Evolutionary conservation across 129 eudicot species (phyloP), one percentile per base, ranked within the genome.

Genomic region (Centrapalus pauciflorus): DNA sequence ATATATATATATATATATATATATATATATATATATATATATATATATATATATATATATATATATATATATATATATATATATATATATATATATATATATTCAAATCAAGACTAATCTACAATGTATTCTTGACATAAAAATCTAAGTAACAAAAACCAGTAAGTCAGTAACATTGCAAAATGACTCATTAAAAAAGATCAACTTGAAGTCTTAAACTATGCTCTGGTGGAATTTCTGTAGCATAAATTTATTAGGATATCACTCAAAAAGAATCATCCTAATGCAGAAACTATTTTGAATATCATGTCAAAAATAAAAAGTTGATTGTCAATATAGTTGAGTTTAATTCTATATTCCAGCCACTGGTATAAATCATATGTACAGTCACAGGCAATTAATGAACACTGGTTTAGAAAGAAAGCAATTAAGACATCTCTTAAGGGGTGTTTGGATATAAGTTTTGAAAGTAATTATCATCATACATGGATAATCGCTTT

Each of bases 331-430:
- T 52, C 51, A 68, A 35, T 35, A 23, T 38, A 24, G 30, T 16
- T 6, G 19, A 20, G 34, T 61, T 30, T 35, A 20, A 23, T 51
- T 29, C 11, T 21, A 23, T 23, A 40, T 25, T 23, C 25, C 76
- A 71, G 33, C 76, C 59, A 71, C 29, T 4, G 16, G 59, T 71
- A 46, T 16, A n/a, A 46, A 59, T 7, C 16, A 35, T 51, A 63
- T 73, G 71, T 48, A 71, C 76, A 60, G 49, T 60, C 52, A 48
- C 21, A 21, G 20, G 80, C 73, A 71, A 70, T 37, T 57, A 79
- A 50, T 75, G 17, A 21, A 63, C 16, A 32, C 52, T 32, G 16
- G 33, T 41, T 66, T 19, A 38, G 21, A 61, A 8, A 21, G 32
- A 46, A 9, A 28, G 34, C 2, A 49, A n/a, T 0, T 64, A n/a